Percentiles rank a stretch among this genome's conserved stretches.
Evolutionary conservation across 148 eudicot species (phyloP).

Genomic region (Rhododendron kiyosumense): DNA sequence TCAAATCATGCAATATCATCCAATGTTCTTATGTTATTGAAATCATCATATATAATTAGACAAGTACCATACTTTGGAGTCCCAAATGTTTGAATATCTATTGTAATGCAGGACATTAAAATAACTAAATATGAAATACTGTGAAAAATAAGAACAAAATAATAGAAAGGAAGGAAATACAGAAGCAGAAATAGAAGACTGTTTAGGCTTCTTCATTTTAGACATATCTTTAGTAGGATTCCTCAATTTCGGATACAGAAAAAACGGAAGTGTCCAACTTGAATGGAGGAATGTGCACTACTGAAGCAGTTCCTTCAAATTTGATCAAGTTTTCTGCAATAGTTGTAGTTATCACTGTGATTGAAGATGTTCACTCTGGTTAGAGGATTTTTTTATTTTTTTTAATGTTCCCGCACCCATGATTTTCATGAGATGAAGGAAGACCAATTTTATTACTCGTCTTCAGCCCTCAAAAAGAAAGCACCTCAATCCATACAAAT

Average conservation of each 20-base stretch:
- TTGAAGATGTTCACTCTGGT: background rate
- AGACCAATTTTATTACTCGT: background rate
- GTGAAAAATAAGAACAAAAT: too few relatives aligned
- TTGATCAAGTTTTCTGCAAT: background rate
- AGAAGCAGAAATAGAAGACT: too few relatives aligned
- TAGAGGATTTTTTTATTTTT: too few relatives aligned
- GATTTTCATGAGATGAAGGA: background rate
- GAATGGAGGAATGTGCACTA: background rate
- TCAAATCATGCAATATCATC: too few relatives aligned
- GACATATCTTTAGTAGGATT: background rate
- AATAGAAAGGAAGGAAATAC: too few relatives aligned
- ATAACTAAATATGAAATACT: too few relatives aligned
- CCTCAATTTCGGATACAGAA: background rate
- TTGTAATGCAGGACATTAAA: too few relatives aligned
- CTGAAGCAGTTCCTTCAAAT: background rate
- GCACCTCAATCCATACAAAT: too few relatives aligned
- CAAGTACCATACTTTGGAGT: too few relatives aligned
- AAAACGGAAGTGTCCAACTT: background rate
- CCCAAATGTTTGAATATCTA: too few relatives aligned
- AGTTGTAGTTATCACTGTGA: background rate
- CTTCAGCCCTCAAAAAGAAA: background rate
- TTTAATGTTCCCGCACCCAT: background rate
- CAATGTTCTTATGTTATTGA: too few relatives aligned
- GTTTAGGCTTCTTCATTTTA: background rate
- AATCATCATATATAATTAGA: too few relatives aligned